A percentile compares a stretch with the other conserved stretches of the same genome.
These are phyloP conservation scores for Umbelopsis sp. DNA, from an alignment of 192 early-diverging fungal genomes.

Conservation along the genomic window DNA sequence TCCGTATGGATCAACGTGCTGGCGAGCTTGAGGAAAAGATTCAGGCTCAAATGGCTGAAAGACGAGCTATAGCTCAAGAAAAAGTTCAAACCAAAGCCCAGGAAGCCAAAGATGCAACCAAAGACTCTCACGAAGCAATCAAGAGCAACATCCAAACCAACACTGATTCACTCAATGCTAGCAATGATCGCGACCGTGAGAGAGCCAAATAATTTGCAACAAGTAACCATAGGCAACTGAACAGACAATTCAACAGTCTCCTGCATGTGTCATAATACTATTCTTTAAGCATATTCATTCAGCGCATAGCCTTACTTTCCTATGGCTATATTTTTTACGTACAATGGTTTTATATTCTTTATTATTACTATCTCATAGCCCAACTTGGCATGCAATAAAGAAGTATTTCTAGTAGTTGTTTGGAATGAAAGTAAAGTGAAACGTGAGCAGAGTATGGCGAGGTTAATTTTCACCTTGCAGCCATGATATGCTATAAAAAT, in stretches of 20 bases:
- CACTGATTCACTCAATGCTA: not conserved
- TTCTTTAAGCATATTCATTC: too few species aligned
- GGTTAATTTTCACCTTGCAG: too few species aligned
- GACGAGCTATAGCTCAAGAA: not conserved
- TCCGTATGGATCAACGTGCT: conserved; percentile 18
- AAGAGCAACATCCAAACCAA: conserved; percentile 8
- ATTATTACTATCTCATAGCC: not conserved
- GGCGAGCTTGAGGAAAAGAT: not conserved
- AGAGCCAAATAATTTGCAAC: not conserved
- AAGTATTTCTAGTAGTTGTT: too few species aligned
- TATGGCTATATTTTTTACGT: not conserved
- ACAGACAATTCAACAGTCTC: too few species aligned
- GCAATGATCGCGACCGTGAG: not conserved
- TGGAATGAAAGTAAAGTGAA: too few species aligned
- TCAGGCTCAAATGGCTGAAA: not conserved
- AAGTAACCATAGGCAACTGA: too few species aligned
- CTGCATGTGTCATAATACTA: too few species aligned
- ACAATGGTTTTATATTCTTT: not conserved
- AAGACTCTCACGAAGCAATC: not conserved
- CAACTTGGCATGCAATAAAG: not conserved
- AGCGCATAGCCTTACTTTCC: too few species aligned
- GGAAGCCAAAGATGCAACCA: not conserved
- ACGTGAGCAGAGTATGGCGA: too few species aligned
- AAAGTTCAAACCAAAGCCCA: not conserved
- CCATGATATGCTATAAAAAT: too few species aligned